Evolutionary conservation across 768 basidiomycete genomes (phyloP), one percentile per base, ranked within the genome.

Genomic region (Boletus rufocinnamomeus): DNA sequence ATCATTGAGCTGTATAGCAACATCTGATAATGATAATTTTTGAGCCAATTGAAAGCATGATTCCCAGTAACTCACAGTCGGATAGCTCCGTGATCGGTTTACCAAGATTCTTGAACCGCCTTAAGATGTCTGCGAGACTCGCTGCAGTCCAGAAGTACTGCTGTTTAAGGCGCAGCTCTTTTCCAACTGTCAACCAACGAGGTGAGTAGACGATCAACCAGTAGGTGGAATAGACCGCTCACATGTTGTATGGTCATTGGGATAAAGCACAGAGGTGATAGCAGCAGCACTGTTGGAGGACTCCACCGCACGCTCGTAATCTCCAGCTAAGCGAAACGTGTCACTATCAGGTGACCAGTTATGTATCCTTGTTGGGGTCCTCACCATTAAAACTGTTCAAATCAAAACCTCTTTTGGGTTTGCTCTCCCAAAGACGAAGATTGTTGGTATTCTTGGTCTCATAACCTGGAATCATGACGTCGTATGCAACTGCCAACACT

Each of bases 71-170:
- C 85, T 55, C 65, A 91, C 88, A 90, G 57, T 97, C 92, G 1
- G 94, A 82, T 69, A 99, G 86, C 63, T 91, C 85, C 11, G 78
- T 76, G 63, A 95, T 87, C 2, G 87, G 86, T 72, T 91, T 89
- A 50, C 84, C 87, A 21, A 91, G 78, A 75, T 96, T 90, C 81
- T 89, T 95, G 84, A 95, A 98, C 50, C 96, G 86, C 54, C 96
- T 84, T 49, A 96, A 68, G 69, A 98, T 97, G 69, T 98, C 96
- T 49, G 85, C 83, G 49, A 95, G 80, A 71, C 87, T 89, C 30
- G 95, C 90, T 49, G 91, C 86, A 43, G 92, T 93, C 93, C 93
- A 90, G 77, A 97, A 92, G 76, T 95, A 95, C 77, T 99, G 96
- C 66, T 98, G 96, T 78, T 96, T 95, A 63, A 98, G 81, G 55